A percentile compares a stretch with the other conserved stretches of the same genome.
These are phyloP conservation scores for Capsella bursapastoris DNA, from an alignment of 345 rosid genomes.

Conservation along the genomic window DNA sequence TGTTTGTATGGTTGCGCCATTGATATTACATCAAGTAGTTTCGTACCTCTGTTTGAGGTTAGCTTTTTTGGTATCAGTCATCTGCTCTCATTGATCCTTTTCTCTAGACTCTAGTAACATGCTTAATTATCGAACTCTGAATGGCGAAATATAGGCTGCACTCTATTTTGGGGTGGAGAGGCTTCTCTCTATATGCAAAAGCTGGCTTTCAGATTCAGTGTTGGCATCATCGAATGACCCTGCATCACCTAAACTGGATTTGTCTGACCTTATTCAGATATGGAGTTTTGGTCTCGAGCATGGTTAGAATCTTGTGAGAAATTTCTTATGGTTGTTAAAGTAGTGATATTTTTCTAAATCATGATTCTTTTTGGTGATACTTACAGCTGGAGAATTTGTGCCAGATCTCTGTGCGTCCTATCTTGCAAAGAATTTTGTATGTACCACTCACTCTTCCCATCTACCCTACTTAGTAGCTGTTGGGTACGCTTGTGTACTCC, in stretches of 20 bases:
- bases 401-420: slow-evolving; percentile 63
- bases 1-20: slow-evolving; percentile 54
- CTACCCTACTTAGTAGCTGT: background rate
- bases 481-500: background rate
- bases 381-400: slow-evolving; percentile 63
- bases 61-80: slow-evolving; percentile 16
- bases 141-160: slow-evolving; percentile 50
- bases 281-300: slow-evolving; percentile 70
- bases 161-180: slow-evolving; percentile 70
- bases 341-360: slow-evolving; percentile 7
- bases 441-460: slow-evolving; percentile 39
- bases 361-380: slow-evolving; percentile 37
- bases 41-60: slow-evolving; percentile 69
- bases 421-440: slow-evolving; percentile 79
- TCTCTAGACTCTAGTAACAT: slow-evolving; percentile 4
- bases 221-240: slow-evolving; percentile 46
- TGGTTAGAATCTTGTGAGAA: slow-evolving; percentile 49
- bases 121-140: background rate
- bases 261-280: slow-evolving; percentile 65
- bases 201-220: slow-evolving; percentile 49
- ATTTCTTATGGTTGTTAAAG: slow-evolving; percentile 17
- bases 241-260: slow-evolving; percentile 39
- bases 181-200: slow-evolving; percentile 57
- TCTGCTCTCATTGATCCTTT: slow-evolving; percentile 2
- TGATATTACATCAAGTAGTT: slow-evolving; percentile 54